Percentiles rank a stretch among this genome's conserved stretches.
Conservation (phyloP, 345 rosid genomes). For the Gossypium thurberi region DNA sequence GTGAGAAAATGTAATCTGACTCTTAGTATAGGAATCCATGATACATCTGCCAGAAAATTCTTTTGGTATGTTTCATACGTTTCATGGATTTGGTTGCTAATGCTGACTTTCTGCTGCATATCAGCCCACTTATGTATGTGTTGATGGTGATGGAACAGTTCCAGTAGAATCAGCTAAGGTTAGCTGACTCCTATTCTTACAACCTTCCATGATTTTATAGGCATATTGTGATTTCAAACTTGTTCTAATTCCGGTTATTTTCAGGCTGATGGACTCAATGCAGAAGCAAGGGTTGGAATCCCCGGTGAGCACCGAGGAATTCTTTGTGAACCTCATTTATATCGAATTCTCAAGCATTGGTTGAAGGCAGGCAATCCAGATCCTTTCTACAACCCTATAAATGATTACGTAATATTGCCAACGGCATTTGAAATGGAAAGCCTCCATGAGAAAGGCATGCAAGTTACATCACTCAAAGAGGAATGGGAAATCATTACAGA, state of each 20-base stretch:
- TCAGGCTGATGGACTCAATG: conserved; percentile 90
- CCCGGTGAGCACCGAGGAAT: conserved; percentile 94
- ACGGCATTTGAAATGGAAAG: conserved; percentile 56
- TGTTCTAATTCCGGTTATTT: not conserved
- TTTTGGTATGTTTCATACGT: not conserved
- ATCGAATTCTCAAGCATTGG: conserved; percentile 84
- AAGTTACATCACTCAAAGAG: conserved; percentile 74
- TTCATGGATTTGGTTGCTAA: not conserved
- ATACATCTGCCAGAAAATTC: too few relatives aligned
- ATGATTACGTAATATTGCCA: conserved; percentile 82
- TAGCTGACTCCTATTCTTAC: conserved; percentile 14
- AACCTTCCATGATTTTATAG: not conserved
- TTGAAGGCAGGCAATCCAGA: conserved; percentile 72
- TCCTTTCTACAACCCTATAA: conserved; percentile 83
- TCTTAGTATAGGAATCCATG: too few relatives aligned
- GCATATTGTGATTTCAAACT: not conserved
- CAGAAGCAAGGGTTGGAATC: conserved; percentile 90
- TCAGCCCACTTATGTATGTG: conserved; percentile 76
- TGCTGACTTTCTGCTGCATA: conserved; percentile 12
- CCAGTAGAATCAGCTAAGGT: conserved; percentile 89
- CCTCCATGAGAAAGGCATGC: conserved; percentile 56
- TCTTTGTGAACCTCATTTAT: conserved; percentile 78
- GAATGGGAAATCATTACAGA: conserved; percentile 75
- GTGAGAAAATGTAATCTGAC: too few relatives aligned
- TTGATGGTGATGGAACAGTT: conserved; percentile 97